phyloP scores from a whole-genome alignment of 345 rosid genomes.

The Syzygium grande region DNA sequence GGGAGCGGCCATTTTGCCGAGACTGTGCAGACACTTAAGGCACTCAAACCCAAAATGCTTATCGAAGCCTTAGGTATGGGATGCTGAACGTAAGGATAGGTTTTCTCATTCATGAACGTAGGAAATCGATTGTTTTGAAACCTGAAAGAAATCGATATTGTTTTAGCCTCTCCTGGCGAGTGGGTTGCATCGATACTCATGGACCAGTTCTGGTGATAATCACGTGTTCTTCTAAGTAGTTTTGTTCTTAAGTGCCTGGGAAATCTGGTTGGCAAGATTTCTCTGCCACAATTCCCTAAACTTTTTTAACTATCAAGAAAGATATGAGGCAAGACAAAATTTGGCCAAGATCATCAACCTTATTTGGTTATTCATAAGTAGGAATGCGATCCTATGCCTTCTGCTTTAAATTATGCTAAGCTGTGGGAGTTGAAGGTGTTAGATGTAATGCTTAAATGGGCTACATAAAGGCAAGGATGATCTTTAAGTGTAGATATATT shows the following conservation, averaged over 20 bases:
- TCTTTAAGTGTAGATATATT: neutral
- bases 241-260: neutral
- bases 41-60: slow-evolving; percentile 73
- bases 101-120: neutral
- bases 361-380: neutral
- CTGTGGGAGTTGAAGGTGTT: neutral
- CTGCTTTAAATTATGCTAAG: neutral
- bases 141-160: neutral
- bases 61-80: slow-evolving; percentile 87
- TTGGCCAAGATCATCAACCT: neutral
- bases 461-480: neutral
- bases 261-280: neutral
- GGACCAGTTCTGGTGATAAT: neutral
- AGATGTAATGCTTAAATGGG: neutral
- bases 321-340: neutral
- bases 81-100: neutral
- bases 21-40: slow-evolving; percentile 75
- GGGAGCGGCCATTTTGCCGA: slow-evolving; percentile 79
- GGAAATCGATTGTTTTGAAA: neutral
- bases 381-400: neutral
- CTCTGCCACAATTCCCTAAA: neutral
- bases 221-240: neutral
- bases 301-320: neutral
- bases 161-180: neutral
- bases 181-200: neutral